Evolutionary conservation across 371 early-diverging fungal species (phyloP).

Genomic region (Umbelopsis sp.): DNA sequence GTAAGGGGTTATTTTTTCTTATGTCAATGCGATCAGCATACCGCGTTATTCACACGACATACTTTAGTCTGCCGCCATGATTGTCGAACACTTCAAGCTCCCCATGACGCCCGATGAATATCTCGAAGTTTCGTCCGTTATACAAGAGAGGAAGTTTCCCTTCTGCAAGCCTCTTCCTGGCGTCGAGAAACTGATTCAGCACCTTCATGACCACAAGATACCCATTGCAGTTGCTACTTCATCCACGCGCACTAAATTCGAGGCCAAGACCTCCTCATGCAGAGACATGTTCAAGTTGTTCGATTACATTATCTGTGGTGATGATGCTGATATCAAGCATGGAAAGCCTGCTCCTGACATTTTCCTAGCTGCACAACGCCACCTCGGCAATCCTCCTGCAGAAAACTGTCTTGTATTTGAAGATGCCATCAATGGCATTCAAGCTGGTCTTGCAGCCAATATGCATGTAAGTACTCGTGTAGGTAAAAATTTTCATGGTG

Average conservation of each 20-base stretch:
- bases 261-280: slow-evolving; percentile 75
- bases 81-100: slow-evolving; percentile 63
- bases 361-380: slow-evolving; percentile 73
- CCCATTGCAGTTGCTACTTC: slow-evolving; percentile 93
- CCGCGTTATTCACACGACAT: background rate
- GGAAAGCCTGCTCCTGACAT: slow-evolving; percentile 94
- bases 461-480: slow-evolving; percentile 65
- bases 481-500: background rate
- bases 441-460: slow-evolving; percentile 81
- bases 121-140: slow-evolving; percentile 40
- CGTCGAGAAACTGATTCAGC: slow-evolving; percentile 74
- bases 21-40: background rate
- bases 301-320: slow-evolving; percentile 82
- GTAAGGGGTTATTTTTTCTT: slow-evolving; percentile 29
- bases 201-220: slow-evolving; percentile 74
- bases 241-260: slow-evolving; percentile 72
- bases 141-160: slow-evolving; percentile 64
- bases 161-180: slow-evolving; percentile 70
- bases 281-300: slow-evolving; percentile 78
- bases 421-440: slow-evolving; percentile 84
- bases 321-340: slow-evolving; percentile 74
- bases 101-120: slow-evolving; percentile 87
- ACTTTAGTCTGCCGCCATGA: slow-evolving; percentile 67
- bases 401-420: slow-evolving; percentile 90
- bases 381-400: slow-evolving; percentile 52